These are phyloP conservation scores for Astrothelium macrocarpum DNA, from an alignment of 495 filamentous ascomycete genomes.

Conservation along the genomic window DNA sequence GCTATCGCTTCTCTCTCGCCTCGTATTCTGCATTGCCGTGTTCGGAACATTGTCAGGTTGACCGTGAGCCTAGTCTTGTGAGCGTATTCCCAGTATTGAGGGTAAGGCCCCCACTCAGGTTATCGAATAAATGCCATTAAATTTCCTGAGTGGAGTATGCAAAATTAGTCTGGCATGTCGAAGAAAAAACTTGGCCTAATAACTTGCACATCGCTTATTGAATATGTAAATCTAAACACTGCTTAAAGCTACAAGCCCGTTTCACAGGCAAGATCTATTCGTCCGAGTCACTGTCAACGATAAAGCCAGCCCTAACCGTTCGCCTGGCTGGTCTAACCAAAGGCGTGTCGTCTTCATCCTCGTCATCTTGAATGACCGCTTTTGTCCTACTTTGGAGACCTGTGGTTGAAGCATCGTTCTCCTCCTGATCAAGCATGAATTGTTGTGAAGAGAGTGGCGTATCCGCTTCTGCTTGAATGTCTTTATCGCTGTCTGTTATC, in stretches of 20 bases:
- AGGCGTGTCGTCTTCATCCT: conserved; percentile 17
- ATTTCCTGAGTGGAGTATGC: no score
- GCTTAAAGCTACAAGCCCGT: not conserved
- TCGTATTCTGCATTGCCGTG: no score
- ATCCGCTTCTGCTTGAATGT: conserved; percentile 16
- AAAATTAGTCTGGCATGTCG: no score
- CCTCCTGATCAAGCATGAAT: not conserved
- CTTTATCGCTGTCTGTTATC: conserved; percentile 6
- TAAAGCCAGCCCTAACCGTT: conserved; percentile 41
- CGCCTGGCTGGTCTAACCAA: conserved; percentile 24
- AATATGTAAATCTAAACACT: no score
- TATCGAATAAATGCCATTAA: no score
- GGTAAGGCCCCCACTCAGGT: no score
- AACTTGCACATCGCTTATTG: not conserved
- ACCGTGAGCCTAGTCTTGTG: no score
- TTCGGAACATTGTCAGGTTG: no score
- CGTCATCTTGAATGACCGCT: conserved; percentile 8
- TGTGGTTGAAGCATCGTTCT: not conserved
- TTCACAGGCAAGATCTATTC: not conserved
- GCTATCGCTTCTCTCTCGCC: no score
- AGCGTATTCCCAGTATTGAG: no score
- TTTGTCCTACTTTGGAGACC: not conserved
- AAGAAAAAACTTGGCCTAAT: no score
- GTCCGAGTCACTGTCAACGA: conserved; percentile 40
- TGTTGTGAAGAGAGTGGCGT: conserved; percentile 13